Evolutionary conservation across 345 rosid genomes (phyloP), one percentile per base, ranked within the genome.

Genomic region (Citrus sp.): DNA sequence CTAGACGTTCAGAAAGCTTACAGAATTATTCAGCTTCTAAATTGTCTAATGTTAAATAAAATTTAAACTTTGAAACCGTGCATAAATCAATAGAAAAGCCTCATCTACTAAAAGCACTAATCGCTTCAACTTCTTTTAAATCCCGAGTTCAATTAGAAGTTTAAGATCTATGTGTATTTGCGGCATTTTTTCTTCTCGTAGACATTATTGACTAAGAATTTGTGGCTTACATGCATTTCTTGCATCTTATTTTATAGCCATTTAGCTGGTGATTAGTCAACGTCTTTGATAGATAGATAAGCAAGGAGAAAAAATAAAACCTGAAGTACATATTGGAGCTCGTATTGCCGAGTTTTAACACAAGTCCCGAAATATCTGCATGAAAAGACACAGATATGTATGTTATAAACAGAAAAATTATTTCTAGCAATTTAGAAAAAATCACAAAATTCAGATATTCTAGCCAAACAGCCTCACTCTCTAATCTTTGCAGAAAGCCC

Each of bases 261-360:
- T 61, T 64, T 16, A 3, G 12, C 58, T 9, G 56, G 14, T 61
- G 60, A 42, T 19, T 55, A 63, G 34, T 75, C 56, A 75, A 65
- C 16, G 27, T 16, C 59, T 14, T 19, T 77, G 37, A 59, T 27
- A 35, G 22, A 60, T 49, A 30, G 9, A 71, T 70, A 74, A 80
- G 70, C 16, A 69, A 68, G 34, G 72, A 79, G 35, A 73, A 51
- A 35, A 73, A 72, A 28, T 70, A 30, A 67, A 70, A 96, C 99
- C 99, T 96, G 90, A 77, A 96, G 92, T 40, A 96, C 78, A 85
- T 91, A 89, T 70, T 91, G 87, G 74, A 94, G 92, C 82, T 96
- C 99, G 85, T 94, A 96, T 76, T 94, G 91, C 34, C 99, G 92
- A 79, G 93, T 90, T 84, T 86, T 92, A 21, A 80, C 69, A 78